phyloP scores from a whole-genome alignment of 2,329 filamentous ascomycete genomes.

The Rasamsonia emersonii region DNA sequence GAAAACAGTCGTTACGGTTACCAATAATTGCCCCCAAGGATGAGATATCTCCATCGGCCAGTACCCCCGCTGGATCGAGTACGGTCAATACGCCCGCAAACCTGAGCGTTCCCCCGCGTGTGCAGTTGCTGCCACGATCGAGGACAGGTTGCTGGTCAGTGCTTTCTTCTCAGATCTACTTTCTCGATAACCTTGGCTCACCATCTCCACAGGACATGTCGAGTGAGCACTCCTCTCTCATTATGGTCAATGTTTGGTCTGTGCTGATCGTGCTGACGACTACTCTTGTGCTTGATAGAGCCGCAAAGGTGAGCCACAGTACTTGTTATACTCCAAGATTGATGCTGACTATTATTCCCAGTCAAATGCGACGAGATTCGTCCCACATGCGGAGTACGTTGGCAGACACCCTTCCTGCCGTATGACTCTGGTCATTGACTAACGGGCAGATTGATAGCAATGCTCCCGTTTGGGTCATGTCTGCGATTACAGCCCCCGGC shows the following conservation, averaged over 20 bases:
- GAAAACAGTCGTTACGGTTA: slow-evolving; percentile 29
- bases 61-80: slow-evolving; percentile 23
- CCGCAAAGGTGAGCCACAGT: slow-evolving; percentile 28
- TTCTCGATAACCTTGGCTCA: slow-evolving; percentile 5
- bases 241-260: not conserved
- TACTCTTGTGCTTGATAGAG: slow-evolving; percentile 18
- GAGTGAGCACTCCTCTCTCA: slow-evolving; percentile 23
- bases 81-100: slow-evolving; percentile 17
- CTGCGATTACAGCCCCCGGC: slow-evolving; percentile 50
- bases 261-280: slow-evolving; percentile 4
- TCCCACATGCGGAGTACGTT: slow-evolving; percentile 45
- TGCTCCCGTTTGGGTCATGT: slow-evolving; percentile 47
- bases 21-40: slow-evolving; percentile 40
- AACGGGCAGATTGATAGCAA: slow-evolving; percentile 32
- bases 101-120: slow-evolving; percentile 28
- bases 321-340: not conserved
- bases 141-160: slow-evolving; percentile 46
- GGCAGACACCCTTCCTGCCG: slow-evolving; percentile 8
- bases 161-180: slow-evolving; percentile 2
- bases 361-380: slow-evolving; percentile 51
- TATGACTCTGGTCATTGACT: too few species aligned
- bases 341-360: slow-evolving; percentile 7
- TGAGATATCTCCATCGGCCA: slow-evolving; percentile 21
- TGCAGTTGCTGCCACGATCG: slow-evolving; percentile 45
- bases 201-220: slow-evolving; percentile 29